A percentile compares a stretch with the other conserved stretches of the same genome.
Conservation (phyloP, 2,329 filamentous ascomycete species). For the Pseudocercospora fijiensis region DNA sequence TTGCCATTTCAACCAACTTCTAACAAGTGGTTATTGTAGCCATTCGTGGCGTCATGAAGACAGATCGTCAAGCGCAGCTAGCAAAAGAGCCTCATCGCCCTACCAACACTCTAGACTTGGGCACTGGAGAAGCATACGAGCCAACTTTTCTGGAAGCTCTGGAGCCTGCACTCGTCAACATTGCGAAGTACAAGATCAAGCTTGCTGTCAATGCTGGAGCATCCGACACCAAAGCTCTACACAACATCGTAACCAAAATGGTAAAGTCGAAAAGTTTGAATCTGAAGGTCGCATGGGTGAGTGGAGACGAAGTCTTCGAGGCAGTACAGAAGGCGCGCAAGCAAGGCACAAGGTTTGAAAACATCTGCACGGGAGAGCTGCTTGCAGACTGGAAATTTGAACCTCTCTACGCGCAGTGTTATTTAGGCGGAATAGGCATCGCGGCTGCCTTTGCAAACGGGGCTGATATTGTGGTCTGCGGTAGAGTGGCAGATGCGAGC, state of each 20-base stretch:
- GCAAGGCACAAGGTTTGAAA: conserved; percentile 38
- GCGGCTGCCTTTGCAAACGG: conserved; percentile 43
- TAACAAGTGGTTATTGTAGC: conserved; percentile 20
- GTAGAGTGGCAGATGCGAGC: conserved; percentile 46
- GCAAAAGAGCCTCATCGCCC: conserved; percentile 40
- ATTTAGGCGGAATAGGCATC: conserved; percentile 48
- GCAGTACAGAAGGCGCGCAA: conserved; percentile 39
- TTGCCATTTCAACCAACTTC: neutral
- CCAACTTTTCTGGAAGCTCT: conserved; percentile 54
- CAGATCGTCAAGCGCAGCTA: conserved; percentile 38
- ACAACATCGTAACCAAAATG: conserved; percentile 47
- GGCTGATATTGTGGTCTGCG: conserved; percentile 48
- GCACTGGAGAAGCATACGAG: conserved; percentile 49
- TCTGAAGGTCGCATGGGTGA: conserved; percentile 51
- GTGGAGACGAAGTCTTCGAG: conserved; percentile 44
- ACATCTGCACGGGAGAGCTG: conserved; percentile 42
- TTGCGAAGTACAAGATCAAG: conserved; percentile 53
- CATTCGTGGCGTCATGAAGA: conserved; percentile 51
- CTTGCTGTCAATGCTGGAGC: conserved; percentile 59
- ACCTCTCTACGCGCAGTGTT: conserved; percentile 40
- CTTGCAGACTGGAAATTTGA: conserved; percentile 39
- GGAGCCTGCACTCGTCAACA: conserved; percentile 46
- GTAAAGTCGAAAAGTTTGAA: conserved; percentile 37
- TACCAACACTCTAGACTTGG: conserved; percentile 29
- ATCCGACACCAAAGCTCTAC: conserved; percentile 55